Evolutionary conservation across 139 green algal species (phyloP).

Genomic region (Ettlia oleoabundans): DNA sequence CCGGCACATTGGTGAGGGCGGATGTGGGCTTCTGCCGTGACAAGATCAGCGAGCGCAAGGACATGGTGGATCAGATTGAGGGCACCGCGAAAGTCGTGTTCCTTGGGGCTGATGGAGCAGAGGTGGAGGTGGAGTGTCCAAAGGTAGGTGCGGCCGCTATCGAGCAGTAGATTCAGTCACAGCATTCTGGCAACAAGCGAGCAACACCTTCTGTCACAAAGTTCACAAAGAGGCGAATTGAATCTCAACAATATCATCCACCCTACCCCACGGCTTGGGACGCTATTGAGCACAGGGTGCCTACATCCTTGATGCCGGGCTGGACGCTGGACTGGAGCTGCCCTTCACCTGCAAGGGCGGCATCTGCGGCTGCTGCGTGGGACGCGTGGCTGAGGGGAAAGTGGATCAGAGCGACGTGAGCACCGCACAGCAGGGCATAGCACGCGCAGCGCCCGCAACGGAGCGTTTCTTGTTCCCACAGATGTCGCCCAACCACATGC

Average conservation of each 20-base stretch:
- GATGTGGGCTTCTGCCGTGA: constrained; percentile 76
- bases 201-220: too few species aligned
- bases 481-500: too few species aligned
- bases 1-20: background rate
- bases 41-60: constrained; percentile 58
- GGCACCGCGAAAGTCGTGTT: constrained; percentile 72
- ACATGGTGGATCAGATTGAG: constrained; percentile 47
- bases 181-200: too few species aligned
- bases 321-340: constrained; percentile 87
- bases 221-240: too few species aligned
- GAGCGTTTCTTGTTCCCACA: too few species aligned
- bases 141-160: too few species aligned
- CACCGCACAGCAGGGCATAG: too few species aligned
- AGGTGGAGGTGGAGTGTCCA: constrained; percentile 55
- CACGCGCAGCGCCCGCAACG: too few species aligned
- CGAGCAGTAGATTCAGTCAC: too few species aligned
- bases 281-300: background rate
- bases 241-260: background rate
- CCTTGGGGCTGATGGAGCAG: constrained; percentile 63
- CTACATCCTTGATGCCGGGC: constrained; percentile 93
- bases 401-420: constrained; percentile 84
- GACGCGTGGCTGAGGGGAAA: constrained; percentile 67
- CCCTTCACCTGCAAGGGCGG: constrained; percentile 88
- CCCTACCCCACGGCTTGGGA: background rate
- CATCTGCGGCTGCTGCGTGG: constrained; percentile 85